These are phyloP conservation scores for Amanita polypyramis DNA, from an alignment of 768 basidiomycete species.

Conservation along the genomic window DNA sequence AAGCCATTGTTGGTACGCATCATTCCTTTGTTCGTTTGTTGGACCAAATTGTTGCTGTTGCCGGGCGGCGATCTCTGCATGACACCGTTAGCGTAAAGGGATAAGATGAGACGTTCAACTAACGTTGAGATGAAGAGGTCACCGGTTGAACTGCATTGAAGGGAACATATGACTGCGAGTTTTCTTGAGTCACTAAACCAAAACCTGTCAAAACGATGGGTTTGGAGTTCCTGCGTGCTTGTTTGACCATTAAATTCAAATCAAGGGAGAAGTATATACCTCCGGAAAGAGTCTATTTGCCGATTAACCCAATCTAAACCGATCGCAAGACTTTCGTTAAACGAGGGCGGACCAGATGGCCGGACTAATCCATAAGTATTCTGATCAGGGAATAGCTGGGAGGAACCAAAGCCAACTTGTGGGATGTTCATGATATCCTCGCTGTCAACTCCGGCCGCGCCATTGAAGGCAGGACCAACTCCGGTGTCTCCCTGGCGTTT, in stretches of 20 bases:
- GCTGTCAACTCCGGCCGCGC: conserved; percentile 55
- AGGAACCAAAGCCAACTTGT: conserved; percentile 44
- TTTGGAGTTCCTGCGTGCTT: conserved; percentile 38
- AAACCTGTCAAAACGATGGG: conserved; percentile 44
- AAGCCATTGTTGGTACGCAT: conserved; percentile 47
- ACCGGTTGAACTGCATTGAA: conserved; percentile 37
- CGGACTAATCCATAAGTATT: conserved; percentile 32
- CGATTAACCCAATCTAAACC: conserved; percentile 46
- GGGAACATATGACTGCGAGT: conserved; percentile 44
- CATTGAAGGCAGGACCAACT: conserved; percentile 45
- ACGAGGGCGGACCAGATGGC: conserved; percentile 39
- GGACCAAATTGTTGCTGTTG: conserved; percentile 32
- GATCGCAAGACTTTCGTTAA: conserved; percentile 39
- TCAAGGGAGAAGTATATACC: conserved; percentile 23
- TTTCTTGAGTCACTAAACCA: conserved; percentile 51
- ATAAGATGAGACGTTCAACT: background rate
- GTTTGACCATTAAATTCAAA: background rate
- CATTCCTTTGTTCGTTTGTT: conserved; percentile 39
- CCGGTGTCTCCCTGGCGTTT: conserved; percentile 33
- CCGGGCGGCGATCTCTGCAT: background rate
- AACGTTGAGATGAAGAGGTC: background rate
- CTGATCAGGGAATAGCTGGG: conserved; percentile 66
- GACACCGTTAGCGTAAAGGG: background rate
- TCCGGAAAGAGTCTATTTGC: conserved; percentile 32
- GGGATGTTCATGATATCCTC: conserved; percentile 53